Base-by-base conservation (phyloP, 768 basidiomycete species). In the Phanerodontia chrysosporium region DNA sequence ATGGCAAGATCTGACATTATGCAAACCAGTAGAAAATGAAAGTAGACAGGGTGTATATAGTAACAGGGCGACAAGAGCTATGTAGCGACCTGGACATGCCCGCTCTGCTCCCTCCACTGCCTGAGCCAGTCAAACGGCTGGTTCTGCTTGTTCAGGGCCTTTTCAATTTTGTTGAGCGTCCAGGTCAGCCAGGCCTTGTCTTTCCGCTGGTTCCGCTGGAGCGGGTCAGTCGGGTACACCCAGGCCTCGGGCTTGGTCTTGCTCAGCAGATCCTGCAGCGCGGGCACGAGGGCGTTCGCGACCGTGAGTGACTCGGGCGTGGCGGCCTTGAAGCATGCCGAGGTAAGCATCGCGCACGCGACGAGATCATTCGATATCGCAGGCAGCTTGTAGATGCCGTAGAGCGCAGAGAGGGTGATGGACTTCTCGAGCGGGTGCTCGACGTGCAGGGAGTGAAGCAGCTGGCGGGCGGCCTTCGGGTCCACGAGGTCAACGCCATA, bases 391-490 rank as follows among this genome's bases (percentile, higher is more conserved):
- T 87, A 85, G 9, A 80, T 67, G 54, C 76, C 72, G 63, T 80
- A 85, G 2, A 89, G 76, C 7, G 84, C 78, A 1, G 81, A 73
- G 7, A 82, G 77, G 1, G 81, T 69, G 53, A 86, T 74, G 42
- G 76, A 67, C 59, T 81, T 72, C 21, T 79, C 70, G 22, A 87
- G 68, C 1, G 83, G 78, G 59, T 78, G 68, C 18, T 74, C 65
- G 49, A 70, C 59, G 65, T 83, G 80, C 2, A 88, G 73, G 0
- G 83, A 76, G 58, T 87, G 81, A 0, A 88, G 67, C 46, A 89
- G 79, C 44, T 76, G 78, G 3, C 80, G 85, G 0, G 79, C 87
- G 1, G 79, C 82, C 0, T 73, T 62, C 10, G 81, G 71, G 2
- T 81, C 79, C 8, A 64, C 57, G 14, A 89, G 75, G 22, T 73